Conservation (phyloP, 2,329 filamentous ascomycete genomes). For the Clathrospora elynae region DNA sequence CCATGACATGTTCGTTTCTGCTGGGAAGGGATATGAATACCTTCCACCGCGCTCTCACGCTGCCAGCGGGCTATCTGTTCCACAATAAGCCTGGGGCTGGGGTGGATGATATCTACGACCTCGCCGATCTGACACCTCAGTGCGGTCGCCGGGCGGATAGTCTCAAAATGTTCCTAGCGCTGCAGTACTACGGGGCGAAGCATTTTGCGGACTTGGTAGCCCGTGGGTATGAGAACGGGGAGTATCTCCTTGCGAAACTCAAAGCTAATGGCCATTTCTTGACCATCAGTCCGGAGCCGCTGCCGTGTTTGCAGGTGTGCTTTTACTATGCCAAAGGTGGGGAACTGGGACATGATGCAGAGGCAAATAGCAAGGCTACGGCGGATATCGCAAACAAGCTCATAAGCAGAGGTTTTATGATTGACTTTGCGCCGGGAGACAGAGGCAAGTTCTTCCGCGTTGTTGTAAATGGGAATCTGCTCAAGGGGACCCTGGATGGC, state of each 20-base stretch:
- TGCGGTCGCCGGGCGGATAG: slow-evolving; percentile 86
- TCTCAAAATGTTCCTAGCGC: slow-evolving; percentile 84
- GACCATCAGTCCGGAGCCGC: slow-evolving; percentile 74
- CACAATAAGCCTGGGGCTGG: slow-evolving; percentile 42
- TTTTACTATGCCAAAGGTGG: slow-evolving; percentile 79
- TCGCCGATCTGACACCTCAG: slow-evolving; percentile 91
- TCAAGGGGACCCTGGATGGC: slow-evolving; percentile 49
- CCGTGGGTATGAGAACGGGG: slow-evolving; percentile 72
- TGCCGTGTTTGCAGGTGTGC: slow-evolving; percentile 86
- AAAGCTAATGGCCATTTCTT: slow-evolving; percentile 64
- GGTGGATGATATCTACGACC: slow-evolving; percentile 71
- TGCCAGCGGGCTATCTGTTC: slow-evolving; percentile 77
- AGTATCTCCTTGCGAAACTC: slow-evolving; percentile 68
- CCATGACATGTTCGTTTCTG: slow-evolving; percentile 88
- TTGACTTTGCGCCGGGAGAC: slow-evolving; percentile 68
- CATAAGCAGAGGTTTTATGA: slow-evolving; percentile 68
- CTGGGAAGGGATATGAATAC: slow-evolving; percentile 74
- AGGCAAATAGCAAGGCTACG: slow-evolving; percentile 62
- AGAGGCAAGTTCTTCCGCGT: slow-evolving; percentile 70
- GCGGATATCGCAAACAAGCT: slow-evolving; percentile 60
- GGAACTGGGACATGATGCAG: slow-evolving; percentile 51
- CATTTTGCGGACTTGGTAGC: slow-evolving; percentile 71
- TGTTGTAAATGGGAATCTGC: slow-evolving; percentile 68
- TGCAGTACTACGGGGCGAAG: slow-evolving; percentile 82
- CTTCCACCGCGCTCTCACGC: slow-evolving; percentile 83